Evolutionary conservation across 1,139 yeast species (phyloP), one percentile per base, ranked within the genome.

Genomic region (Saccharomycopsis hybrid): DNA sequence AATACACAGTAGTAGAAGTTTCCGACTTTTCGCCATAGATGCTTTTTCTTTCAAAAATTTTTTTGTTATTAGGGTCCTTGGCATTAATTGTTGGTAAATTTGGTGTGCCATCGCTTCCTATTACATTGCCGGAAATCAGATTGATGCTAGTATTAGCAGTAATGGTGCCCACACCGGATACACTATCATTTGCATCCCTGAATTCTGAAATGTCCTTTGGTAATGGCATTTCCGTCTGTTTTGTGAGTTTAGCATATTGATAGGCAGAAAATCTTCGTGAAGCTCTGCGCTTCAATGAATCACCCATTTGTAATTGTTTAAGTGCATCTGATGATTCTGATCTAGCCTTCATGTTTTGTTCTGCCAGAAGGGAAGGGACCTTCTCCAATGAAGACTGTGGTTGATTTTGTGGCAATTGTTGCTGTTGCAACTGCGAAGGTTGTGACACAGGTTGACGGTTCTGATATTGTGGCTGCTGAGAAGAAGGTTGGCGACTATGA

Each of bases 251-350:
- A 1, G 95, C 90, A 66, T 84, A 85, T 61, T 92, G 97, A 57
- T 89, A 92, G 0, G 97, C 96, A 29, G 96, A 87, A 62, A 85
- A 92, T 54, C 98, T 70, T 58, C 88, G 78, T 0, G 97, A 89
- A 0, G 98, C 98, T 54, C 97, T 76, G 57, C 98, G 75, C 66
- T 85, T 95, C 43, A 92, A 68, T 1, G 85, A 84, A 52, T 85
- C 86, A 1, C 90, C 87, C 45, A 82, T 80, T 59, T 89, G 96
- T 24, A 90, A 71, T 57, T 86, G 88, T 0, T 81, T 73, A 30
- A 89, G 69, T 0, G 96, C 89, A 57, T 81, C 84, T 41, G 67
- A 64, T n/a, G n/a, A n/a, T n/a, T n/a, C n/a, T n/a, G n/a, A n/a
- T n/a, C n/a, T n/a, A n/a, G n/a, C n/a, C n/a, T n/a, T n/a, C n/a